phyloP scores from a whole-genome alignment of 306 rosid species.

The Argentina anserina region DNA sequence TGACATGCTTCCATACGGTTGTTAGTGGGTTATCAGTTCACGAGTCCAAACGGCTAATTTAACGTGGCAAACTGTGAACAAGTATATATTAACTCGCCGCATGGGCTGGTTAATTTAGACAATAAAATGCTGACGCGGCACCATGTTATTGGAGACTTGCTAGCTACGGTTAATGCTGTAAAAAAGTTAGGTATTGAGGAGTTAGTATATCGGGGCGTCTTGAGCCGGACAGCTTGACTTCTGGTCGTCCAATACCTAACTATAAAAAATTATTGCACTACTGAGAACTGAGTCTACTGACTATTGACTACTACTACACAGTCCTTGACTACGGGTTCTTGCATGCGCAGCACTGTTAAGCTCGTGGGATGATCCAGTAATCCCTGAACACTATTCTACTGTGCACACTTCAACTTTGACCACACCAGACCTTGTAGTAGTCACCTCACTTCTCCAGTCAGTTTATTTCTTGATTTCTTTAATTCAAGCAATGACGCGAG shows the following conservation, averaged over 20 bases:
- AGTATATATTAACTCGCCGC: not conserved
- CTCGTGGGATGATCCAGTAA: not conserved
- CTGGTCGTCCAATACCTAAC: not conserved
- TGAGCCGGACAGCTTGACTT: constrained; percentile 6
- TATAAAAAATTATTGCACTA: not conserved
- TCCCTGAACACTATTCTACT: not conserved
- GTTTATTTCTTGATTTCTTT: too few relatives aligned
- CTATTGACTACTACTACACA: not conserved
- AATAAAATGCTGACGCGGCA: not conserved
- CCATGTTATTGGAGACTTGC: not conserved
- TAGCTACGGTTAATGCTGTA: not conserved
- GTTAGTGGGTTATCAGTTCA: too few relatives aligned
- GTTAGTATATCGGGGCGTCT: constrained; percentile 3
- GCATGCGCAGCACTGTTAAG: not conserved
- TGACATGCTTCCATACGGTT: too few relatives aligned
- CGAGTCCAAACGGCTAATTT: too few relatives aligned
- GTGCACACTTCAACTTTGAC: not conserved
- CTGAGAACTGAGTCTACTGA: not conserved
- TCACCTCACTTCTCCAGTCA: not conserved
- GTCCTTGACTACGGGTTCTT: too few relatives aligned
- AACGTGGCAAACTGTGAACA: not conserved
- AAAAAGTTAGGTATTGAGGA: not conserved
- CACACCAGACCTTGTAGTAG: too few relatives aligned
- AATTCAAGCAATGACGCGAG: not conserved
- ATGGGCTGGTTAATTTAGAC: not conserved